These are phyloP conservation scores for Magnaporthiopsis rhizophila DNA, from an alignment of 2,329 filamentous ascomycete species.

Conservation along the genomic window DNA sequence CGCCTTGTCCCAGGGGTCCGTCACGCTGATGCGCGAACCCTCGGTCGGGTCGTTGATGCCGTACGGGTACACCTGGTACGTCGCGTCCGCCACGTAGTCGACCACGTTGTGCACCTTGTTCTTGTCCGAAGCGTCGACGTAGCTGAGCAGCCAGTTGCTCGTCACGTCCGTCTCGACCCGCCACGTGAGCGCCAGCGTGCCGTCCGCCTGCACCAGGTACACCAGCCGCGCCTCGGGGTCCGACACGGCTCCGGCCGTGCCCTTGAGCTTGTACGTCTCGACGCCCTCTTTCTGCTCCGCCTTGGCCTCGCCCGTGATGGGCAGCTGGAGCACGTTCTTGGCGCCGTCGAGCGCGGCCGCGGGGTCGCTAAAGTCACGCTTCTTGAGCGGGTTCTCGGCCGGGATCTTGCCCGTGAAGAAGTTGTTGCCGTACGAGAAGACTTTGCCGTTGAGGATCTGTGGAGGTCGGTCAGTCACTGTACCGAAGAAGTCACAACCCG, in stretches of 20 bases:
- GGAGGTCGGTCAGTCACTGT: too few species aligned
- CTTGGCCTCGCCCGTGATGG: slow-evolving; percentile 30
- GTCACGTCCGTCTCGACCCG: slow-evolving; percentile 49
- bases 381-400: slow-evolving; percentile 27
- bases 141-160: slow-evolving; percentile 52
- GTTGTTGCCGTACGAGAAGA: slow-evolving; percentile 50
- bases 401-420: slow-evolving; percentile 36
- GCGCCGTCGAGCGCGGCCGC: slow-evolving; percentile 33
- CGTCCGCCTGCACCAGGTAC: slow-evolving; percentile 42
- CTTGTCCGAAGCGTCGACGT: slow-evolving; percentile 42
- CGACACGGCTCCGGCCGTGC: slow-evolving; percentile 37
- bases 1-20: slow-evolving; percentile 38
- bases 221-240: slow-evolving; percentile 48
- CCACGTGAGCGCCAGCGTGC: slow-evolving; percentile 43
- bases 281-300: slow-evolving; percentile 28
- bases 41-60: slow-evolving; percentile 45
- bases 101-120: slow-evolving; percentile 43
- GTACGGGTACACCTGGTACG: slow-evolving; percentile 50
- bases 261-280: slow-evolving; percentile 36
- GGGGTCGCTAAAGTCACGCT: slow-evolving; percentile 34
- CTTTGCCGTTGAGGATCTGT: slow-evolving; percentile 35
- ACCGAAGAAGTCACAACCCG: too few species aligned
- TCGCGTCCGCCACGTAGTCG: slow-evolving; percentile 49
- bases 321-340: slow-evolving; percentile 29
- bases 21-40: slow-evolving; percentile 32